Conservation (phyloP, 192 early-diverging fungal species). For the Coemansia aciculifera region DNA sequence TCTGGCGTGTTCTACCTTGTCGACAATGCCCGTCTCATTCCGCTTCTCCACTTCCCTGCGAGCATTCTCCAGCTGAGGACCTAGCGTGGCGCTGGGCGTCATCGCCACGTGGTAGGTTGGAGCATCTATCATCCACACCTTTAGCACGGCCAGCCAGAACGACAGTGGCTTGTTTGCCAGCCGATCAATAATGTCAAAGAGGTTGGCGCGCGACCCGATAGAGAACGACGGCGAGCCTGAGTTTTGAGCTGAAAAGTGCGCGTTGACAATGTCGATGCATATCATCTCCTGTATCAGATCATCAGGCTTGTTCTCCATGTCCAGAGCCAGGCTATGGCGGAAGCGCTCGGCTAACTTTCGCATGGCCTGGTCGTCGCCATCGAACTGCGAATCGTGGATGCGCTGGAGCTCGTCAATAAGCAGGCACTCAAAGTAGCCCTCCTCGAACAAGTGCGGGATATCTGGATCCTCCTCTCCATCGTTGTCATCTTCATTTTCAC, state of each 20-base stretch:
- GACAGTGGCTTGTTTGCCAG: conserved; percentile 22
- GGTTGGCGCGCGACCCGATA: conserved; percentile 26
- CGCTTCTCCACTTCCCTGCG: conserved; percentile 26
- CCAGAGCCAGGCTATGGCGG: conserved; percentile 23
- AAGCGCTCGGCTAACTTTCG: conserved; percentile 23
- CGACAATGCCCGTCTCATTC: conserved; percentile 24
- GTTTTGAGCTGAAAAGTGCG: conserved; percentile 32
- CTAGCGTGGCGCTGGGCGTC: conserved; percentile 29
- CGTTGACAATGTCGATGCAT: conserved; percentile 36
- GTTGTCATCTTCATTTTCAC: conserved; percentile 5
- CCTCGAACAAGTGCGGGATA: conserved; percentile 59
- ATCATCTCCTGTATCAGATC: conserved; percentile 23
- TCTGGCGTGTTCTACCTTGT: conserved; percentile 41
- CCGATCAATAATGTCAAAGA: conserved; percentile 36
- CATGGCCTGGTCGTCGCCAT: conserved; percentile 36
- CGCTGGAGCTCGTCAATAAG: conserved; percentile 62
- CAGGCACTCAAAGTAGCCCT: conserved; percentile 59
- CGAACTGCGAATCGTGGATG: conserved; percentile 40
- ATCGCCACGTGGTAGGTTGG: conserved; percentile 27
- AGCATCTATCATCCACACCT: conserved; percentile 42
- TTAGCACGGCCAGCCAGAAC: conserved; percentile 46
- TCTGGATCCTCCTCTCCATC: conserved; percentile 31
- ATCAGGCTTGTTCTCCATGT: conserved; percentile 38
- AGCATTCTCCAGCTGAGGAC: conserved; percentile 24
- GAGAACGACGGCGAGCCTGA: not conserved